Base-by-base conservation (phyloP, 495 filamentous ascomycete genomes). In the Neurospora africana region DNA sequence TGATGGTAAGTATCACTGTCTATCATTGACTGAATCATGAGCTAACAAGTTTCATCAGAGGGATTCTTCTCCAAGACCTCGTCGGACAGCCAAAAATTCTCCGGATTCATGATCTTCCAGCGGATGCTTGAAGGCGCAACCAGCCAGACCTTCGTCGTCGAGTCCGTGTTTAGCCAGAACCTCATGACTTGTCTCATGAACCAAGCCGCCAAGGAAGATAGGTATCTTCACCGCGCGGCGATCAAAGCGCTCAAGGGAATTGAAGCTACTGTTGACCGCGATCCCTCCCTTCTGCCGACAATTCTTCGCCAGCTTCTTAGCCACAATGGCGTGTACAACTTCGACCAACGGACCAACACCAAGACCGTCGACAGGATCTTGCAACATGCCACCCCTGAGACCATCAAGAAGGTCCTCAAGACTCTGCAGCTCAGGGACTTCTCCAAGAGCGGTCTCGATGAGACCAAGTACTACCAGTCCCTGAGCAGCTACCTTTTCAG, bases 31-130 rank as follows among this genome's bases (percentile, higher is more conserved):
- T 40, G 71, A 67, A 23, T 6, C 41, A 69, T 67, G 74, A 27
- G 73, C 80, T 80, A 77, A 81, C 76, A 68, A 19, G 19, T 65
- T 67, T 4, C 27, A 65, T 15, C 77, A 94, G 93, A 94, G 76
- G 89, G 90, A 37, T 83, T 98, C 9, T 97, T 98, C 77, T 89
- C 91, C 35, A 85, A 90, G 69, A 87, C 87, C 21, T 89, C 94
- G 13, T 97, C 94, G 0, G 88, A 92, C 30, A 92, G 93, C 78
- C 90, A 94, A 65, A 98, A 98, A 79, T 92, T 91, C 77, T 92
- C 91, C 82, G 95, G 96, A 5, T 94, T 99, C 78, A 87, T 92
- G 69, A 88, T 99, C 27, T 92, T 98, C 74, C 85, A 88, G 72
- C 91, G 91, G 72, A 83, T 93, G 36, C 79, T 97, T 23, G 84